These are phyloP conservation scores for Aspergillus jensenii DNA, from an alignment of 2,329 filamentous ascomycete species.

Conservation along the genomic window DNA sequence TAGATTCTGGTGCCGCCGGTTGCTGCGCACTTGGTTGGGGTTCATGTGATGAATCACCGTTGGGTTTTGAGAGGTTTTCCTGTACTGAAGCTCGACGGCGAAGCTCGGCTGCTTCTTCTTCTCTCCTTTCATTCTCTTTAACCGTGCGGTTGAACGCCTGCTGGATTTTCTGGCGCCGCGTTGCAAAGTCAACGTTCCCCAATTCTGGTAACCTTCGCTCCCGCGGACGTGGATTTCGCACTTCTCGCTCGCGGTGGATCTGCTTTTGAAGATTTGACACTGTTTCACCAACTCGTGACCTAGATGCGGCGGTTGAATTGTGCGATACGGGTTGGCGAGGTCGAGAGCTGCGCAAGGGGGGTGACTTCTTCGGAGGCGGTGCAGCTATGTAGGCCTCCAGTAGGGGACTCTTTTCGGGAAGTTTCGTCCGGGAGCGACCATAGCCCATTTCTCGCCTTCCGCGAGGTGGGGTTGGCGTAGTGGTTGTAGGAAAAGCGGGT, in stretches of 20 bases:
- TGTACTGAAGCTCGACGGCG: slow-evolving; percentile 39
- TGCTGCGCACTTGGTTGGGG: slow-evolving; percentile 22
- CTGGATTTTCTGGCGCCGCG: slow-evolving; percentile 77
- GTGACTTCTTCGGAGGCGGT: slow-evolving; percentile 71
- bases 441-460: slow-evolving; percentile 34
- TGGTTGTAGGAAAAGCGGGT: slow-evolving; percentile 21
- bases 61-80: slow-evolving; percentile 47
- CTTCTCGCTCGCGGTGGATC: slow-evolving; percentile 32
- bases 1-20: slow-evolving; percentile 3
- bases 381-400: slow-evolving; percentile 73
- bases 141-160: slow-evolving; percentile 84
- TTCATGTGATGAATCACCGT: slow-evolving; percentile 33
- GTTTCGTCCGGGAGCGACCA: slow-evolving; percentile 34
- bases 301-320: slow-evolving; percentile 70
- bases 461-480: slow-evolving; percentile 31
- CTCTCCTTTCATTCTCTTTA: slow-evolving; percentile 63
- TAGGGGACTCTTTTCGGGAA: slow-evolving; percentile 54
- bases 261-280: slow-evolving; percentile 46
- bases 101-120: slow-evolving; percentile 56
- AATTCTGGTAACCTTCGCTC: slow-evolving; percentile 57
- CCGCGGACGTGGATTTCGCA: slow-evolving; percentile 33
- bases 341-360: slow-evolving; percentile 75
- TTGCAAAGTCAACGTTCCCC: slow-evolving; percentile 80
- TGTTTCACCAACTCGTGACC: slow-evolving; percentile 63
- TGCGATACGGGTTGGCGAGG: slow-evolving; percentile 76